Evolutionary conservation across 805 yeast species (phyloP).

Genomic region (Yamadazyma endophytica): DNA sequence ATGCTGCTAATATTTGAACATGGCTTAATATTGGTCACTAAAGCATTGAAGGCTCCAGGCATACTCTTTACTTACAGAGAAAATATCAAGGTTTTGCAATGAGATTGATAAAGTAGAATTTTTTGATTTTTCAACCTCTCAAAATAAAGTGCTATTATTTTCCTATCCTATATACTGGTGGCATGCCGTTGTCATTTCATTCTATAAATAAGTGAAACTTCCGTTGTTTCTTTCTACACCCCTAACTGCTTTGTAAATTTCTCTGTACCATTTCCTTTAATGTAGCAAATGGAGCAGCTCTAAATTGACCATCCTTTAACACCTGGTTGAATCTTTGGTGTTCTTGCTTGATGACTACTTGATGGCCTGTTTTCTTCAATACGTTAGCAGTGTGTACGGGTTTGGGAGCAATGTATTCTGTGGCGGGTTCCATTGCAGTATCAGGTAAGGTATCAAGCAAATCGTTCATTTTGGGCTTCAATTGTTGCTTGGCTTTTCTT

Average conservation of each 20-base stretch:
- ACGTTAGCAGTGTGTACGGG: conserved; percentile 41
- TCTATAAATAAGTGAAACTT: too few species aligned
- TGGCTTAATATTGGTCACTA: too few species aligned
- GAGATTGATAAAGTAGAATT: too few species aligned
- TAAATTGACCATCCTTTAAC: conserved; percentile 50
- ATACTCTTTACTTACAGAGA: too few species aligned
- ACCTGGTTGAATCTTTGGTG: conserved; percentile 55
- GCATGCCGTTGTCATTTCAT: too few species aligned
- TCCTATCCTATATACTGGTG: too few species aligned
- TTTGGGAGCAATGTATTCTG: conserved; percentile 18
- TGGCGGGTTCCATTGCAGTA: conserved; percentile 5
- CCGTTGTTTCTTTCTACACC: too few species aligned
- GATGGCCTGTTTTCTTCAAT: conserved; percentile 33
- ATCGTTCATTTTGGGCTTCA: conserved; percentile 67
- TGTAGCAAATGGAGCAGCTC: conserved; percentile 60
- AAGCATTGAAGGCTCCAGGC: too few species aligned
- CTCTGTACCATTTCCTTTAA: conserved; percentile 48
- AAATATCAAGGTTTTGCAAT: too few species aligned
- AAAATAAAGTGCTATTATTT: too few species aligned
- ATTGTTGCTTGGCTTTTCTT: conserved; percentile 53
- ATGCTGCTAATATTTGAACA: too few species aligned
- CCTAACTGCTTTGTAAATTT: conserved; percentile 1
- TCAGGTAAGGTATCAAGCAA: conserved; percentile 50
- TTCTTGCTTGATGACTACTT: conserved; percentile 54
- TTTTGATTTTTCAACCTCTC: too few species aligned